A percentile compares a stretch with the other conserved stretches of the same genome.
phyloP scores from a whole-genome alignment of 208 protist genomes.

The Wallacemonas rigidus region DNA sequence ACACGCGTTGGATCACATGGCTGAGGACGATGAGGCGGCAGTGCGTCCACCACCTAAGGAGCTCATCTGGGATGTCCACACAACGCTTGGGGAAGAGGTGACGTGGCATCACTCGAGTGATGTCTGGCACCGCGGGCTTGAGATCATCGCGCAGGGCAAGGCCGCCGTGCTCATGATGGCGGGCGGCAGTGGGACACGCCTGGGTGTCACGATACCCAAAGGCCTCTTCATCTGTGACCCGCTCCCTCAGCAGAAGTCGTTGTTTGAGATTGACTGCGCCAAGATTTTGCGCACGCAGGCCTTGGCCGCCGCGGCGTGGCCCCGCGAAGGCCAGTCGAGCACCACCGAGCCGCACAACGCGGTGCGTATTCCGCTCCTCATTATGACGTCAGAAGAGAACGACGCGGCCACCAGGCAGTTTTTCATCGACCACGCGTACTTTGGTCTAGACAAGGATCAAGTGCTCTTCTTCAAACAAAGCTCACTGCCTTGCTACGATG shows the following conservation, averaged over 20 bases:
- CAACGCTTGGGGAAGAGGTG: conserved; percentile 18
- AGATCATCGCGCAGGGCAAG: conserved; percentile 79
- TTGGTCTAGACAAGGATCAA: conserved; percentile 91
- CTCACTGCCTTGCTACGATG: conserved; percentile 91
- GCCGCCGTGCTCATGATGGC: conserved; percentile 96
- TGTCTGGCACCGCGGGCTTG: conserved; percentile 48
- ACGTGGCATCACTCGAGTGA: background rate
- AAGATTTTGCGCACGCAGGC: conserved; percentile 83
- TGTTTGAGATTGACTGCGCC: conserved; percentile 98
- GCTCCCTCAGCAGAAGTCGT: conserved; percentile 90
- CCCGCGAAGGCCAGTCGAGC: background rate
- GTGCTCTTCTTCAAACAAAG: conserved; percentile 96
- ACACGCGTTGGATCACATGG: conserved; percentile 17
- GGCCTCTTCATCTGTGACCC: conserved; percentile 80
- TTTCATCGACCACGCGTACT: conserved; percentile 93
- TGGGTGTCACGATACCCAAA: conserved; percentile 97
- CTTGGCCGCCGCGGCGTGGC: conserved; percentile 43
- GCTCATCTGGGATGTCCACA: conserved; percentile 31
- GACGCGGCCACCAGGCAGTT: conserved; percentile 88
- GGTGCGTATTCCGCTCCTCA: conserved; percentile 67
- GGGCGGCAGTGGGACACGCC: conserved; percentile 98
- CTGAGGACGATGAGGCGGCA: background rate
- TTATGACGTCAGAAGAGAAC: conserved; percentile 98
- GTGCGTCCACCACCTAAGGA: conserved; percentile 36
- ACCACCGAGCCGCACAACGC: background rate